Percentiles rank a stretch among this genome's conserved stretches.
These are phyloP conservation scores for Kodamaea arcana DNA, from an alignment of 1,139 yeast species.

Conservation along the genomic window DNA sequence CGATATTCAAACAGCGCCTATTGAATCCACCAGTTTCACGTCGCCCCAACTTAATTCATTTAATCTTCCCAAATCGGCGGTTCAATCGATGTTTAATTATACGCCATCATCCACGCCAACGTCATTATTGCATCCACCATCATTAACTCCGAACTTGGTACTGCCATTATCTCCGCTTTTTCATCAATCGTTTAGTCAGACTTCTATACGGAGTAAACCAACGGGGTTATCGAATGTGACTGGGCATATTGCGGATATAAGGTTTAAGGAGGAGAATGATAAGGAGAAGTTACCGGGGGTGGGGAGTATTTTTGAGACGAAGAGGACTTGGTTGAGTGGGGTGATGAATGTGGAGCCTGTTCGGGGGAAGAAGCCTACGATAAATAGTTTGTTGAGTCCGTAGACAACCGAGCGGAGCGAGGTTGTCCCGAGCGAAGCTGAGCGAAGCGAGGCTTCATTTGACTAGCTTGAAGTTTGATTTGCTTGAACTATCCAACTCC, in stretches of 20 bases:
- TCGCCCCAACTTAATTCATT: slow-evolving; percentile 13
- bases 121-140: slow-evolving; percentile 3
- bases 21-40: neutral
- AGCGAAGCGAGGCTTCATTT: neutral
- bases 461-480: too few relatives aligned
- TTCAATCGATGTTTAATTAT: slow-evolving; percentile 3
- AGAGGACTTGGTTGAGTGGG: slow-evolving; percentile 7
- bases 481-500: too few relatives aligned
- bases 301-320: slow-evolving; percentile 8
- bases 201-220: slow-evolving; percentile 9
- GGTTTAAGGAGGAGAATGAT: slow-evolving; percentile 1
- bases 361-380: slow-evolving; percentile 26
- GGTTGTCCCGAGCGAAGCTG: neutral
- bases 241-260: neutral
- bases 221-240: neutral
- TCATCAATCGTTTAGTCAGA: slow-evolving; percentile 35
- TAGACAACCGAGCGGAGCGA: slow-evolving; percentile 1
- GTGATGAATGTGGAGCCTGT: slow-evolving; percentile 8
- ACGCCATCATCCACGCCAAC: neutral
- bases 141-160: slow-evolving; percentile 29
- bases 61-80: slow-evolving; percentile 13
- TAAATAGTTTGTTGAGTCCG: slow-evolving; percentile 25
- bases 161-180: slow-evolving; percentile 42
- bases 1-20: slow-evolving; percentile 16
- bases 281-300: slow-evolving; percentile 11